Base-by-base conservation (phyloP, 2,329 filamentous ascomycete species). In the Dothistroma pini region DNA sequence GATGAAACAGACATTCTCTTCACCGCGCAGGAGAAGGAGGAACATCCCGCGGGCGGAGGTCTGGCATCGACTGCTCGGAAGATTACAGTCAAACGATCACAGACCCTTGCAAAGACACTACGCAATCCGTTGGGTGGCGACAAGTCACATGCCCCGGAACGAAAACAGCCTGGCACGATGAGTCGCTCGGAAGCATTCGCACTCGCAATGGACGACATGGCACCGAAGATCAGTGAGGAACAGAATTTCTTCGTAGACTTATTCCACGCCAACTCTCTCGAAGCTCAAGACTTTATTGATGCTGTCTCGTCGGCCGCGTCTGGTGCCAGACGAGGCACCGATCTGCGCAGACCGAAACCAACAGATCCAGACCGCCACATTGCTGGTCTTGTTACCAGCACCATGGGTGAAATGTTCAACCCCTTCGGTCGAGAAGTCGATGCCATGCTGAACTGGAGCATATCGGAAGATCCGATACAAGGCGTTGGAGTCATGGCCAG, bases 181-280 rank as follows among this genome's bases (percentile, higher is more conserved):
- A 83, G 89, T 66, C 86, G 90, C 0, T 93, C 87, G 68, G 92
- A 96, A 75, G 86, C 91, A 2, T 96, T 97, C 75, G 82, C 86
- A 0, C 87, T 87, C 41, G 86, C 91, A 12, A 78, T 97, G 63
- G 89, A 95, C 60, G 91, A 97, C 70, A 85, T 95, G 65, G 79
- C 93, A 50, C 90, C 89, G 6, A 82, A 96, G 59, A 87, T 97
- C 61, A 88, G 91, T 68, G 93, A 93, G 74, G 95, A 99, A 76
- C 93, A 99, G 74, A 97, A 97, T 73, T 99, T 97, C 72, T 82
- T 97, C 54, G 87, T 96, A n/a, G 91, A 96, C 68, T 95, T 97
- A 75, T 97, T 97, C 83, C 93, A 97, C 69, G 86, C 95, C 29
- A 90, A 89, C n/a, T 96, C 91, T 1, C 81, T 93, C 31, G 88